Percentiles rank a stretch among this genome's conserved stretches.
Conservation (phyloP, 2,329 filamentous ascomycete species). For the Nigrospora sphaerica region DNA sequence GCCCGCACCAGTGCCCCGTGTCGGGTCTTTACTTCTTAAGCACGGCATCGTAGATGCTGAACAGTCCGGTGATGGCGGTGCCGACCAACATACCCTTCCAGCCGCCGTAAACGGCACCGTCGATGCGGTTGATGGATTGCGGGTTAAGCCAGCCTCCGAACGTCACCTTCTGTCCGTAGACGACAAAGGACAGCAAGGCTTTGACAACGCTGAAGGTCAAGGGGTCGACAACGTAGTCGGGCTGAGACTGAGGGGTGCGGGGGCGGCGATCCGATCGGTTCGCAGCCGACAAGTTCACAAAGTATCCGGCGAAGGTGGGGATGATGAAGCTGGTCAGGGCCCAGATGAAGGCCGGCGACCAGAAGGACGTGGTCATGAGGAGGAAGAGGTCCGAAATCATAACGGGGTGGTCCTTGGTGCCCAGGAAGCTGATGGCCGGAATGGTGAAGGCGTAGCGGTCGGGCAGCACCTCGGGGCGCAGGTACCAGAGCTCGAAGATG, state of each 20-base stretch:
- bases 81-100: constrained; percentile 65
- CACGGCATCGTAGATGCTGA: constrained; percentile 72
- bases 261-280: constrained; percentile 28
- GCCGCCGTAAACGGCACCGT: constrained; percentile 62
- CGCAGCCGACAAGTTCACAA: constrained; percentile 73
- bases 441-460: constrained; percentile 67
- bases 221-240: constrained; percentile 67
- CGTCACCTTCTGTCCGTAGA: constrained; percentile 63
- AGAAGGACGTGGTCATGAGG: constrained; percentile 71
- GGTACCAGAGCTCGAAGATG: constrained; percentile 60
- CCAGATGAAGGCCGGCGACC: constrained; percentile 77
- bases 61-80: constrained; percentile 58
- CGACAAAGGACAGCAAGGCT: constrained; percentile 71
- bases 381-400: constrained; percentile 75
- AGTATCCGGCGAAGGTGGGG: constrained; percentile 71
- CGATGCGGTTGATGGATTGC: constrained; percentile 54
- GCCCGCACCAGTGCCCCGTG: too few species aligned
- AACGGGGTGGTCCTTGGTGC: constrained; percentile 52
- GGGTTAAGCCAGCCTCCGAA: constrained; percentile 56
- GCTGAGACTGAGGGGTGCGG: constrained; percentile 30
- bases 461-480: constrained; percentile 65
- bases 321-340: constrained; percentile 61
- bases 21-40: constrained; percentile 48
- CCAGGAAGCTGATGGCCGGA: constrained; percentile 50
- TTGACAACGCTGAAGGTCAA: constrained; percentile 87